These are phyloP conservation scores for Balamuthia mandrillaris DNA, from an alignment of 208 protist species.

Conservation along the genomic window DNA sequence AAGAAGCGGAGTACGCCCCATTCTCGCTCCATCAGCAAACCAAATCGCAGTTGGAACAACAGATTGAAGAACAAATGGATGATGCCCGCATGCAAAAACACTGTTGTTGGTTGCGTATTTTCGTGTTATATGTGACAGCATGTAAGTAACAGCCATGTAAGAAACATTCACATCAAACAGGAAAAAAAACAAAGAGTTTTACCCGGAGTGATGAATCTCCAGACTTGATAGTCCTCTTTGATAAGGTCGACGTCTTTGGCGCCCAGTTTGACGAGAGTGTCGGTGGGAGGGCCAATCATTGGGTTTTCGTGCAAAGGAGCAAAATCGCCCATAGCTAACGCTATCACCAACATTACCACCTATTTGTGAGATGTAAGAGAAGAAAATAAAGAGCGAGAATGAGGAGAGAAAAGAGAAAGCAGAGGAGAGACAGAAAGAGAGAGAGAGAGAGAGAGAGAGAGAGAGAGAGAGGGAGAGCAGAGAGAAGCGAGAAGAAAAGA, in stretches of 20 bases:
- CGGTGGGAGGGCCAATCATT: not conserved
- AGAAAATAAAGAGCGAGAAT: not conserved
- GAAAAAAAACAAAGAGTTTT: too few relatives aligned
- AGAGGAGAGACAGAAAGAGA: not conserved
- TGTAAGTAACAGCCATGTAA: too few relatives aligned
- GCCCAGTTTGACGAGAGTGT: not conserved
- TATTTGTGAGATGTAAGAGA: not conserved
- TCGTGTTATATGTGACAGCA: too few relatives aligned
- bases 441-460: not conserved
- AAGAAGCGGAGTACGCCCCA: not conserved
- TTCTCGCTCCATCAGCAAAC: not conserved
- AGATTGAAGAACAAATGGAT: slow-evolving; percentile 11
- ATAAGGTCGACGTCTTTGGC: slow-evolving; percentile 8
- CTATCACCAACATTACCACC: not conserved
- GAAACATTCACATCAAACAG: too few relatives aligned
- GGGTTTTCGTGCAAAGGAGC: not conserved
- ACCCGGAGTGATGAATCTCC: slow-evolving; percentile 15
- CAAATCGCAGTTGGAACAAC: slow-evolving; percentile 8
- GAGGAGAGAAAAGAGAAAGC: not conserved
- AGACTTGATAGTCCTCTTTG: not conserved
- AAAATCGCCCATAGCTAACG: not conserved
- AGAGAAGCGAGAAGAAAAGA: not conserved
- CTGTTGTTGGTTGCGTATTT: too few relatives aligned
- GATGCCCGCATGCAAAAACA: slow-evolving; percentile 3
- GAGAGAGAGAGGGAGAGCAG: not conserved